Evolutionary conservation across 129 eudicot species (phyloP), one percentile per base, ranked within the genome.

Genomic region (Flaveria ramosissima): DNA sequence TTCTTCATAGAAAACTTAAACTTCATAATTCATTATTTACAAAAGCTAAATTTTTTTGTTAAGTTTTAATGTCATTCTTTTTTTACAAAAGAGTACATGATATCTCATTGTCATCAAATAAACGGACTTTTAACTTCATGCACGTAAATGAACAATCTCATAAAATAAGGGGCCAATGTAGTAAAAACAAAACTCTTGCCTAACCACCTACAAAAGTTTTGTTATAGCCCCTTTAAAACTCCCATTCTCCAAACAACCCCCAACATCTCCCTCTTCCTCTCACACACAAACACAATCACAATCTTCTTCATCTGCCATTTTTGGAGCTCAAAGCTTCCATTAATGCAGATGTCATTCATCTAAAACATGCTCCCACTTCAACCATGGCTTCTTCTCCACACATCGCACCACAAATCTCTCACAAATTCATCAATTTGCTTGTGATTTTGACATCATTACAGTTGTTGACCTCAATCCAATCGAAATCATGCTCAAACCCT

Each of bases 331-430:
- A n/a, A 20, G 21, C 64, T 79, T 57, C 67, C 42, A 50, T 74
- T 51, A 59, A 74, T 76, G 67, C 72, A 70, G 53, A 60, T 36
- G n/a, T 47, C 76, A 43, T 57, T 50, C 41, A 15, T 1, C 41
- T 67, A 30, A 50, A 63, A 0, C 50, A 78, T 78, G 82, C 82
- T 78, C 59, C 59, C 77, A 60, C 70, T 62, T 76, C 57, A 79
- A 53, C 39, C 20, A 68, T 75, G 67, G 20, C 36, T 60, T 52
- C 63, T 46, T 43, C 46, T 74, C 70, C 78, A 39, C 7, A 10
- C 64, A 17, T 21, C 45, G 27, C 59, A 60, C 46, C 60, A 23
- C 72, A 16, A 51, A 26, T 32, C 4, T 53, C 68, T 39, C 2
- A 8, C 76, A 85, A 60, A 62, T 70, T 82, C 70, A 53, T 65